phyloP scores from a whole-genome alignment of 768 basidiomycete species.

The Hygrocybe punicea region DNA sequence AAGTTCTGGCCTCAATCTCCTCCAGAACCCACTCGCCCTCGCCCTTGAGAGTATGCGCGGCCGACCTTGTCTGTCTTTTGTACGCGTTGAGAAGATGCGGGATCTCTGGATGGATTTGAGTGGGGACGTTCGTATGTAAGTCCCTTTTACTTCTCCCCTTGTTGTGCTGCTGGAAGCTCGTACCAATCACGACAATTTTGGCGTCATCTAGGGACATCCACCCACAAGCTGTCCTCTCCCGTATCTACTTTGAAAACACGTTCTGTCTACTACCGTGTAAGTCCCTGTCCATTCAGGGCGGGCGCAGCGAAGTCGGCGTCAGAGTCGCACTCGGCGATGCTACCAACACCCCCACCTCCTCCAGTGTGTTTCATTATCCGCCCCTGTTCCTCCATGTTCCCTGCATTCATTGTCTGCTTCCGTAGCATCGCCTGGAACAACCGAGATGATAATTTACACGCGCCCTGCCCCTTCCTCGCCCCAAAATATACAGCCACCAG shows the following conservation, averaged over 20 bases:
- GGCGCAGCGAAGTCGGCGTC: constrained; percentile 39
- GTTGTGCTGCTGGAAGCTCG: too few relatives aligned
- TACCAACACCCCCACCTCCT: constrained; percentile 34
- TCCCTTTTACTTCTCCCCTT: too few relatives aligned
- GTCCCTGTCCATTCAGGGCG: constrained; percentile 21
- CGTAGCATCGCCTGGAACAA: constrained; percentile 66
- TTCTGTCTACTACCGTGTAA: constrained; percentile 48
- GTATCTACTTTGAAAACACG: constrained; percentile 66
- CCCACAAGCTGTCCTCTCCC: constrained; percentile 56
- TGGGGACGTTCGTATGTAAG: too few relatives aligned
- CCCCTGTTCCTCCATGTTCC: background rate
- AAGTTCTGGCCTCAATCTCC: constrained; percentile 43
- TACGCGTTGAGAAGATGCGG: too few relatives aligned
- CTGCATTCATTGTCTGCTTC: background rate
- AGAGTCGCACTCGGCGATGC: constrained; percentile 69
- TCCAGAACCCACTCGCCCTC: constrained; percentile 69
- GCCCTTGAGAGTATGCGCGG: too few relatives aligned
- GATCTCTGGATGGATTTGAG: too few relatives aligned
- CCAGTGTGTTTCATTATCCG: too few relatives aligned
- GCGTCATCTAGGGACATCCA: constrained; percentile 64
- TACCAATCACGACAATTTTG: too few relatives aligned
- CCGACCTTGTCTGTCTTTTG: too few relatives aligned
- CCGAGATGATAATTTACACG: constrained; percentile 57
- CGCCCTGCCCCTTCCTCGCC: constrained; percentile 23
- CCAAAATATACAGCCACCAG: constrained; percentile 31